Base-by-base conservation (phyloP, 2,329 filamentous ascomycete species). In the Colletotrichum echinochloae region DNA sequence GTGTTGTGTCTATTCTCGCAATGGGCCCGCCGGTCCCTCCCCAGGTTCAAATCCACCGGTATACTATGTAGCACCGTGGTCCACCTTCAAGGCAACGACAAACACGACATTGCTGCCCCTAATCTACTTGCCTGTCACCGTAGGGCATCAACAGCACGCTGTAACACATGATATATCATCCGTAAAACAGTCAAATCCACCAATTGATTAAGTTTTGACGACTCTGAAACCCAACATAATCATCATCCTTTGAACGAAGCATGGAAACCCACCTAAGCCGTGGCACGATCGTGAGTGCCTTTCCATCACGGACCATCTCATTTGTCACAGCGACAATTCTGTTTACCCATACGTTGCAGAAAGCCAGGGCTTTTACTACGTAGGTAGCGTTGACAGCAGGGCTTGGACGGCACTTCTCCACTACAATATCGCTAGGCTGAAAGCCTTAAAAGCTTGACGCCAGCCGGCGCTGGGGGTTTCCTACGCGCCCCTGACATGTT, bases 381-480 rank as follows among this genome's bases (percentile, higher is more conserved):
- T n/a, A n/a, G n/a, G n/a, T n/a, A n/a, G n/a, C n/a, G n/a, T n/a
- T n/a, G n/a, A n/a, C n/a, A n/a, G n/a, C n/a, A n/a, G n/a, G n/a
- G n/a, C n/a, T n/a, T n/a, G n/a, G n/a, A n/a, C n/a, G n/a, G n/a
- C n/a, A n/a, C n/a, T n/a, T n/a, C 64, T 71, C 68, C 64, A 63
- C 65, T 44, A 26, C 68, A 71, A 67, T 68, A 59, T 59, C 57
- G 65, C 37, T 63, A 67, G 57, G 59, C 44, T 48, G 46, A 46
- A 65, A 62, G 64, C 57, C 65, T 71, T 62, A 71, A 71, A 56
- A 71, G 68, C 68, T 71, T 68, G 68, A 66, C 46, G 28, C 49
- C 41, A 33, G 28, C 49, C 35, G 48, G 41, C 16, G 54, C 46
- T 54, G 37, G 44, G 51, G 52, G 30, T 23, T 37, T 39, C 33